Evolutionary conservation across 331 rosid species (phyloP), one percentile per base, ranked within the genome.

Genomic region (Arachis monticola): DNA sequence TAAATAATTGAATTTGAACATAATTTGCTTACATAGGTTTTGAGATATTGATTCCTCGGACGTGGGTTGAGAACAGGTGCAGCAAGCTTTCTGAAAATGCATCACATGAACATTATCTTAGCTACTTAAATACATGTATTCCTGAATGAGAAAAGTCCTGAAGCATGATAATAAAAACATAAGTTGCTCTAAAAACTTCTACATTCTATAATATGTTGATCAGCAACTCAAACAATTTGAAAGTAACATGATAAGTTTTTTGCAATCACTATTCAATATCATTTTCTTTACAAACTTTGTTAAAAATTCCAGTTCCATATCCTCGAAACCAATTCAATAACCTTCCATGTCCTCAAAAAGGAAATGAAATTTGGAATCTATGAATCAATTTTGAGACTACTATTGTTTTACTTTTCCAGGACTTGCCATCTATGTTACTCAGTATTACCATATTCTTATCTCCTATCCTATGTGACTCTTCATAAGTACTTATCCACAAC

Each of bases 41-140:
- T 89, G 99, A 76, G 97, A 88, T 73, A 92, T 75, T 50, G 88
- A 92, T 52, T 89, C 97, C 82, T 90, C 99, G 9, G 93, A 75
- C 51, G 85, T 72, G 31, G 97, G 83, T 67, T 86, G 96, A 80
- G 96, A 89, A 85, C 99, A 95, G 17, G 87, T 75, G 82, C 66
- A 90, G 86, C 99, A 95, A 67, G 86, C 85, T 89, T 90, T 95
- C 99, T 95, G 98, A 77, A 78, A 77, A 78, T 17, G 64, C 72
- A 79, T 27, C 62, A 80, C 35, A 52, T 8, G 63, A 85, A 35
- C 52, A 10, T 8, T 6, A 70, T 6, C 66, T 84, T 66, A 84
- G 79, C 61, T 66, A 65, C 71, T 13, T 70, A 56, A 70, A 51
- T 14, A 14, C 60, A 30, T 9, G 70, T n/a, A 50, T 45, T 83